Evolutionary conservation across 2,329 filamentous ascomycete genomes (phyloP).

Genomic region (Aspergillus sp.): DNA sequence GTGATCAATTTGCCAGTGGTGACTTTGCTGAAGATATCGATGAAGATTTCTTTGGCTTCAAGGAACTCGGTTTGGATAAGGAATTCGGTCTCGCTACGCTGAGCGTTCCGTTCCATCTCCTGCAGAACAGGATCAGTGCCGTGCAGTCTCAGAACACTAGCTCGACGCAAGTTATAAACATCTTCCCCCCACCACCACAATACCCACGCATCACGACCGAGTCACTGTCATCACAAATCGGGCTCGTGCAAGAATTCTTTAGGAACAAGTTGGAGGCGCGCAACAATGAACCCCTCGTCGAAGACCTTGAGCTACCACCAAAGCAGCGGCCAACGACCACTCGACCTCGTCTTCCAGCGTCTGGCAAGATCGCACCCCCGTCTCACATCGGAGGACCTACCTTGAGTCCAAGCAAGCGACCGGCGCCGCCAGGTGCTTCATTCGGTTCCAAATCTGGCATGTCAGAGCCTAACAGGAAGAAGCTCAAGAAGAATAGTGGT

Average conservation of each 20-base stretch:
- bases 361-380: constrained; percentile 38
- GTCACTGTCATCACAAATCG: constrained; percentile 71
- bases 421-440: constrained; percentile 20
- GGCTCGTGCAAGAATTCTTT: constrained; percentile 86
- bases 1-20: constrained; percentile 91
- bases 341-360: constrained; percentile 39
- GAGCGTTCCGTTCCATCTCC: constrained; percentile 85
- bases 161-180: constrained; percentile 47
- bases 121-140: constrained; percentile 83
- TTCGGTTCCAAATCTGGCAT: constrained; percentile 18
- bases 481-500: constrained; percentile 36
- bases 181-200: constrained; percentile 57
- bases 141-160: constrained; percentile 67
- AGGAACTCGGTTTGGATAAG: constrained; percentile 82
- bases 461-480: constrained; percentile 37
- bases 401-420: constrained; percentile 37
- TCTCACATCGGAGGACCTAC: constrained; percentile 24
- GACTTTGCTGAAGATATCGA: constrained; percentile 97
- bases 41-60: constrained; percentile 98
- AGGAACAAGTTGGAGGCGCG: constrained; percentile 80
- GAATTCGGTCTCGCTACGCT: constrained; percentile 84
- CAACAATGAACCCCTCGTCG: constrained; percentile 71
- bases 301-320: constrained; percentile 88
- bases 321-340: constrained; percentile 64
- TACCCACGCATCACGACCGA: constrained; percentile 74